Base-by-base conservation (phyloP, 2,329 filamentous ascomycete genomes). In the Sporothrix pseudoabietina region DNA sequence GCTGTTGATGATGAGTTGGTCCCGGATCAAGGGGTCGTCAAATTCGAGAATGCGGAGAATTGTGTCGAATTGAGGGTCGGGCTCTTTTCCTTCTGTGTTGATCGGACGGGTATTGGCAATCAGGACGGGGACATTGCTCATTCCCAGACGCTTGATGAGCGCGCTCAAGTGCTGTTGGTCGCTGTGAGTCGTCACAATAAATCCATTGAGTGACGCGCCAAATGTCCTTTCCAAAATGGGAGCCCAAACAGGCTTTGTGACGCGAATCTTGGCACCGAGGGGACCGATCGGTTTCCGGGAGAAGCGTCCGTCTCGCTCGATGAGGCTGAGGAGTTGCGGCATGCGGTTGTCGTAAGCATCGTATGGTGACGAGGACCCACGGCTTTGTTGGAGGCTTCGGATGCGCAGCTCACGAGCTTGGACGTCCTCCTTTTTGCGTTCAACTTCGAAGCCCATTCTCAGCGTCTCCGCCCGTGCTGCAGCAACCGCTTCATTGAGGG, bases 211-310 rank as follows among this genome's bases (percentile, higher is more conserved):
- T 0, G 83, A 85, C 3, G 81, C 82, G n/a, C 93, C 93, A 63
- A 97, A 86, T 1, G 88, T 88, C 75, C 87, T 91, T 79, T 99
- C 96, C 16, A 99, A 81, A 59, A 97, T 89, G 0, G 88, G 87
- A 0, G 91, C 92, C 96, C 96, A 99, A 77, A 93, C 87, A 0
- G 93, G 91, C 76, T 95, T 90, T 49, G 89, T 83, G 32, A 99
- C 84, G 76, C 89, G 90, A 70, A 99, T 86, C 78, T 96, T 88
- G 32, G 89, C 84, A 41, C 94, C 96, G 16, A 98, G 84, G 0
- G 96, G 96, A 0, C 96, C 96, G 47, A 98, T 85, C 1, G 96
- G 96, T 75, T 87, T 90, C 59, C 87, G 83, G 32, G 85, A 83
- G 79, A 97, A 98, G 0, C 89, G 85, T 2, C 76, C 81, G 73